Evolutionary conservation across 306 rosid genomes (phyloP).

Genomic region (Echinosophora koreensis): DNA sequence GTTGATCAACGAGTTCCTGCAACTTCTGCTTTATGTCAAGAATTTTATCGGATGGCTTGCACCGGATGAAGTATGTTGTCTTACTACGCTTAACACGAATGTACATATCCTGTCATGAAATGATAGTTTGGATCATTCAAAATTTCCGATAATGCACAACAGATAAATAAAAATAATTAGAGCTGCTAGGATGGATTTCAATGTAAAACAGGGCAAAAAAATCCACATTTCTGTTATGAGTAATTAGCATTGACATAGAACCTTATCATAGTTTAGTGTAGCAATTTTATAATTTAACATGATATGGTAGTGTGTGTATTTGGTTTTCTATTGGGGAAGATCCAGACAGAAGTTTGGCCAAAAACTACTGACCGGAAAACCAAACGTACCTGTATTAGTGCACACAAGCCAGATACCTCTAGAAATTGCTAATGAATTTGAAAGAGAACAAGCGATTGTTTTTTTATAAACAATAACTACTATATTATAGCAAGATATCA

Average conservation of each 20-base stretch:
- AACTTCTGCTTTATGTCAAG: slow-evolving; percentile 84
- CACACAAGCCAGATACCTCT: slow-evolving; percentile 28
- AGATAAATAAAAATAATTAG: slow-evolving; percentile 22
- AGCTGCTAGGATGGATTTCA: slow-evolving; percentile 9
- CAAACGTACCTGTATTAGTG: background rate
- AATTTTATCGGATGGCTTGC: slow-evolving; percentile 86
- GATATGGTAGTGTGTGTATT: background rate
- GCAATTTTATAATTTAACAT: background rate
- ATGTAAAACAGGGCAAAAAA: background rate
- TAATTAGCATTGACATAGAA: slow-evolving; percentile 24
- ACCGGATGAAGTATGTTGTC: slow-evolving; percentile 92
- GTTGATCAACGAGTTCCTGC: slow-evolving; percentile 71
- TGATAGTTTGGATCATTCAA: slow-evolving; percentile 13
- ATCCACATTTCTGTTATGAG: slow-evolving; percentile 13
- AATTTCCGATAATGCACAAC: slow-evolving; percentile 14
- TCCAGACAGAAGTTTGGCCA: no score
- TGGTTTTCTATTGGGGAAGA: no score
- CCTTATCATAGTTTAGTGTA: background rate
- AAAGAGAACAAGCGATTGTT: background rate
- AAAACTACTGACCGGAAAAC: no score
- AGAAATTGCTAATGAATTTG: background rate
- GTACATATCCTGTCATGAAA: slow-evolving; percentile 75
- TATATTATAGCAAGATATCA: background rate
- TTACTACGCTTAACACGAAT: slow-evolving; percentile 82
- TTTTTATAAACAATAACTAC: slow-evolving; percentile 1